Percentiles rank a stretch among this genome's conserved stretches.
phyloP scores from a whole-genome alignment of 2,329 filamentous ascomycete genomes.

The Botrytis squamosa region DNA sequence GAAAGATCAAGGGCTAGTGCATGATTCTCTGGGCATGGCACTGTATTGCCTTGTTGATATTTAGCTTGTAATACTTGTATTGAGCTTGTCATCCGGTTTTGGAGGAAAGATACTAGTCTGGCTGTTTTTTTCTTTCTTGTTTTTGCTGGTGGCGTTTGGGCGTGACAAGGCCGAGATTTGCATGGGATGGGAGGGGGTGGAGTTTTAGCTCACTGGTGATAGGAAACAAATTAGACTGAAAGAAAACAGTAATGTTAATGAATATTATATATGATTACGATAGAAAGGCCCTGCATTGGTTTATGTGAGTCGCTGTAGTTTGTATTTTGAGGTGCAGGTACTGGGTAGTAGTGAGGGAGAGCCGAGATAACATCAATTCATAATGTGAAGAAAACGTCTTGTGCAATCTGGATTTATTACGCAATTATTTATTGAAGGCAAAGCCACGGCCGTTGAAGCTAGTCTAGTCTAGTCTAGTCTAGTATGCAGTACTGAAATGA shows the following conservation, averaged over 20 bases:
- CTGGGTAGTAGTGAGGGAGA: not conserved
- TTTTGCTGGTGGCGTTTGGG: constrained; percentile 13
- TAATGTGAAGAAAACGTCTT: not conserved
- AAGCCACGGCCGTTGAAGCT: not conserved
- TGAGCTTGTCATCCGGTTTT: constrained; percentile 17
- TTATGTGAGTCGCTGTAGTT: not conserved
- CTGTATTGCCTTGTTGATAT: not conserved
- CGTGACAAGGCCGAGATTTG: constrained; percentile 2
- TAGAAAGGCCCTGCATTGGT: not conserved
- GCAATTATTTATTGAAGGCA: not conserved
- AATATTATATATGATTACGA: not conserved
- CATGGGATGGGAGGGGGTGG: not conserved
- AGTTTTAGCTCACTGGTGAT: constrained; percentile 4
- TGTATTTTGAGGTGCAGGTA: not conserved
- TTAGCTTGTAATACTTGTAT: not conserved
- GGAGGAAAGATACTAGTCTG: not conserved
- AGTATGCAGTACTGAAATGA: not conserved
- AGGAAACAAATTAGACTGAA: constrained; percentile 1
- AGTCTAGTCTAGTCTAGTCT: not conserved
- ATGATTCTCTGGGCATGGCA: not conserved
- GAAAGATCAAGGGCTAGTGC: constrained; percentile 12
- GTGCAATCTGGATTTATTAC: no score
- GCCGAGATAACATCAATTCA: not conserved
- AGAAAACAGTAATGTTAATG: constrained; percentile 3
- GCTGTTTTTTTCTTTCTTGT: not conserved